Conservation (phyloP, 2,329 filamentous ascomycete species). For the Trichoderma polysporum region DNA sequence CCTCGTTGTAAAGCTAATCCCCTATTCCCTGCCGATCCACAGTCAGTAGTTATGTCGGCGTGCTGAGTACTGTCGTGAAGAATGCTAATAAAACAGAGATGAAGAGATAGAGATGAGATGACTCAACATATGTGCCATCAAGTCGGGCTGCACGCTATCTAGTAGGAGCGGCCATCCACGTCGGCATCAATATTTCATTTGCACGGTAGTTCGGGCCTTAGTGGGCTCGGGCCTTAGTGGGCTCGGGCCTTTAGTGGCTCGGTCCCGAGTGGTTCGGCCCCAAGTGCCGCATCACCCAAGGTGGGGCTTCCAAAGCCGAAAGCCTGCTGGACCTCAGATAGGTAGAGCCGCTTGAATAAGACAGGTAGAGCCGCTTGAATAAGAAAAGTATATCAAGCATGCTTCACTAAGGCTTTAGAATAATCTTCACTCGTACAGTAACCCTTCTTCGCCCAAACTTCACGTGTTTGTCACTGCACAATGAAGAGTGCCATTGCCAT, state of each 20-base stretch:
- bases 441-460: not conserved
- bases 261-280: not conserved
- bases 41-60: not conserved
- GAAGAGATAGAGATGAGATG: not conserved
- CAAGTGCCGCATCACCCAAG: not conserved
- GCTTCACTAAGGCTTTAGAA: not conserved
- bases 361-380: not conserved
- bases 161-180: not conserved
- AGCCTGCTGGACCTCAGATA: not conserved
- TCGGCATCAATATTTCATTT: not conserved
- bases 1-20: not conserved
- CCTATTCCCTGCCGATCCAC: not conserved
- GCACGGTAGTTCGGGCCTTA: not conserved
- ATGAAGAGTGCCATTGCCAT: slow-evolving; percentile 8
- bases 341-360: not conserved
- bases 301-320: not conserved
- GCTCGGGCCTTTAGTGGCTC: not conserved
- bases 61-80: not conserved
- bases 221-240: not conserved
- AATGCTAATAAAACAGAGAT: not conserved
- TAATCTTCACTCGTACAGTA: not conserved
- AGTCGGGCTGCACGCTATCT: not conserved
- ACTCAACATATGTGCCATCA: not conserved
- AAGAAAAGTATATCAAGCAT: not conserved
- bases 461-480: not conserved